Conservation (phyloP, 2,329 filamentous ascomycete genomes). For the Leptographium lundbergii region DNA sequence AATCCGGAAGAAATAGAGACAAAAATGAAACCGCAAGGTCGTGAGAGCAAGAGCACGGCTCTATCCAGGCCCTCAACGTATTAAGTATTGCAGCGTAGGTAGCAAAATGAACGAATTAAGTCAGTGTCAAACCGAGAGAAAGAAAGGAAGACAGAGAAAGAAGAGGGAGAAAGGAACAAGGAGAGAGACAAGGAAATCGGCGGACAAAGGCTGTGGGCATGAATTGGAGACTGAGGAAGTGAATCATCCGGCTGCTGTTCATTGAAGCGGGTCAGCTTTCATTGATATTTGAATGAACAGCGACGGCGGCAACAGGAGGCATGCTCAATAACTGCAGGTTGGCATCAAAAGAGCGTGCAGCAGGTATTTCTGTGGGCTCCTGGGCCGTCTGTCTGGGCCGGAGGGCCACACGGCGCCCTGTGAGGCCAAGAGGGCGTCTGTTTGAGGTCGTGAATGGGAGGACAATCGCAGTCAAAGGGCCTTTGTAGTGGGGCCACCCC, state of each 20-base stretch:
- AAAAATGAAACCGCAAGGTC: slow-evolving; percentile 5
- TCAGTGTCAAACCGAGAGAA: background rate
- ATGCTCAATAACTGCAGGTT: background rate
- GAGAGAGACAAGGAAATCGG: background rate
- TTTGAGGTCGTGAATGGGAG: background rate
- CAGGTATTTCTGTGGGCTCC: background rate
- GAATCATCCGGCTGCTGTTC: background rate
- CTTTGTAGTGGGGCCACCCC: background rate
- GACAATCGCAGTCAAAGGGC: slow-evolving; percentile 1
- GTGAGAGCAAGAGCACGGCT: background rate
- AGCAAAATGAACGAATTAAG: slow-evolving; percentile 1
- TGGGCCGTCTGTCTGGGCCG: background rate
- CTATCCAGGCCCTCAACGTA: background rate
- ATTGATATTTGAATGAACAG: background rate
- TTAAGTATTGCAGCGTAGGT: background rate
- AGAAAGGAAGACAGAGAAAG: background rate
- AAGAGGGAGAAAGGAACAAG: background rate
- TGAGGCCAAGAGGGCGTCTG: background rate
- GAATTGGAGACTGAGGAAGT: background rate
- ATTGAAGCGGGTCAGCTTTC: background rate
- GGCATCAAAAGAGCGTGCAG: background rate
- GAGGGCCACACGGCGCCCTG: background rate
- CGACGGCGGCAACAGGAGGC: background rate
- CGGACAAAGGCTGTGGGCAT: background rate
- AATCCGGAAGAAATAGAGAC: background rate